Conservation (phyloP, 139 green algal genomes). For the Zygnema circumcarinatum region DNA sequence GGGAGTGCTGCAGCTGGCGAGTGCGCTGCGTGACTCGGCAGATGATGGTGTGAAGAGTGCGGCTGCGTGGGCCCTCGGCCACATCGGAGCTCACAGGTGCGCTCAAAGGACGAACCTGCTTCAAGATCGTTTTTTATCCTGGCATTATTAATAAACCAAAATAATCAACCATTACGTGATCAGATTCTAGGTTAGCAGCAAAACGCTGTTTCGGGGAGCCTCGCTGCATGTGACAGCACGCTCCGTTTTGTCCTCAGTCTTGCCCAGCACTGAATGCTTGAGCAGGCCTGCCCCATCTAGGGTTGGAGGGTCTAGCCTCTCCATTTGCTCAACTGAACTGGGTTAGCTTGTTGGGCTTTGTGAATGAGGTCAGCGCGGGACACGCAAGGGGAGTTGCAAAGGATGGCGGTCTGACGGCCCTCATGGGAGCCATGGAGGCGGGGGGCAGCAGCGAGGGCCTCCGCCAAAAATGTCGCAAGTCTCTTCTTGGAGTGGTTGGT, state of each 20-base stretch:
- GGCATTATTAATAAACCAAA: too few species aligned
- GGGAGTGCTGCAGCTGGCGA: conserved; percentile 5
- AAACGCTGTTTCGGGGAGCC: not conserved
- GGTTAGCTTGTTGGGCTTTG: not conserved
- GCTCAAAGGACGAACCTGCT: too few species aligned
- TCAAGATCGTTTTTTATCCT: too few species aligned
- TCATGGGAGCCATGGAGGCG: not conserved
- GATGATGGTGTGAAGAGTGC: not conserved
- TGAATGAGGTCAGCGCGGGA: not conserved
- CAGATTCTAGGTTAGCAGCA: not conserved
- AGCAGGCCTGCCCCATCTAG: not conserved
- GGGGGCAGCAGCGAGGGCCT: not conserved
- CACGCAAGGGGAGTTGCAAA: not conserved
- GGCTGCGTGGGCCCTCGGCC: conserved; percentile 31
- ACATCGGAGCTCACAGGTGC: conserved; percentile 15
- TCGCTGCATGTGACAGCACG: not conserved
- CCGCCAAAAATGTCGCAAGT: not conserved
- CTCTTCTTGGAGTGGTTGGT: not conserved
- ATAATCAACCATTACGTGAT: too few species aligned
- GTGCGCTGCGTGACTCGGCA: not conserved
- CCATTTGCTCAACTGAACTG: not conserved
- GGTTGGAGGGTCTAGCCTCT: not conserved
- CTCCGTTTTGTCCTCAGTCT: not conserved
- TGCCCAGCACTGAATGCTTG: not conserved
- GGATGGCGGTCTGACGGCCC: not conserved